Percentiles rank a stretch among this genome's conserved stretches.
phyloP scores from a whole-genome alignment of 352 stramenopile genomes.

The Globisporangium takayamanum region DNA sequence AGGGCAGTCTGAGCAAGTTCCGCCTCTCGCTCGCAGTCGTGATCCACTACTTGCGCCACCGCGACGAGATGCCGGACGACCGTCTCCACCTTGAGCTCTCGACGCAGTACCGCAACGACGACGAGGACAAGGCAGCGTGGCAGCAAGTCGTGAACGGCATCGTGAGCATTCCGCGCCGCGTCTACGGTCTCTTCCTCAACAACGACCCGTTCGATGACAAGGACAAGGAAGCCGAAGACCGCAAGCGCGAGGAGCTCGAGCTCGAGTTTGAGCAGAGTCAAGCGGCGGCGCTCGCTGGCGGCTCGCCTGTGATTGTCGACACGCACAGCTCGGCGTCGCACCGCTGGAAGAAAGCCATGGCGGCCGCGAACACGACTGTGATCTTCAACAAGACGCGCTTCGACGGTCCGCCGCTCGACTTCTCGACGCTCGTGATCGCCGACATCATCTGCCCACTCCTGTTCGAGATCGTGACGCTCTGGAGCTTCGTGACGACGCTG shows the following conservation, averaged over 20 bases:
- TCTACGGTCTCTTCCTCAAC: slow-evolving; percentile 40
- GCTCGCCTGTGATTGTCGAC: background rate
- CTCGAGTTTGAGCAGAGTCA: slow-evolving; percentile 48
- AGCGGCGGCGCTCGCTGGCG: slow-evolving; percentile 10
- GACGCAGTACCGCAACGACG: slow-evolving; percentile 37
- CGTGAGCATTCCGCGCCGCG: slow-evolving; percentile 27
- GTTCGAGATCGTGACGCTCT: slow-evolving; percentile 76
- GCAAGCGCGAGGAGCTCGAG: slow-evolving; percentile 57
- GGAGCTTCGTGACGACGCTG: slow-evolving; percentile 51
- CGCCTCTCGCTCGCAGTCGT: slow-evolving; percentile 76
- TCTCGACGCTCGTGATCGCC: slow-evolving; percentile 78
- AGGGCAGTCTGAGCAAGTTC: slow-evolving; percentile 79
- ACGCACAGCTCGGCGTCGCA: slow-evolving; percentile 20
- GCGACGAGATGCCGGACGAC: slow-evolving; percentile 75
- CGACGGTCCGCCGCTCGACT: slow-evolving; percentile 73
- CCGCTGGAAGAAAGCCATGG: slow-evolving; percentile 71
- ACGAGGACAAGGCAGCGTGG: slow-evolving; percentile 67
- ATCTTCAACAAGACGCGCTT: slow-evolving; percentile 77
- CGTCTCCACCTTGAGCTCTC: slow-evolving; percentile 47
- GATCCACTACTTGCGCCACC: slow-evolving; percentile 80
- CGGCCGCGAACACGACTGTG: slow-evolving; percentile 55
- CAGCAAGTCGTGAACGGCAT: slow-evolving; percentile 32
- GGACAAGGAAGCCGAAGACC: slow-evolving; percentile 67
- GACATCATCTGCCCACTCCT: slow-evolving; percentile 78
- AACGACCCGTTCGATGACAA: slow-evolving; percentile 70